These are phyloP conservation scores for Penicillium cataractarum DNA, from an alignment of 495 filamentous ascomycete species.

Conservation along the genomic window DNA sequence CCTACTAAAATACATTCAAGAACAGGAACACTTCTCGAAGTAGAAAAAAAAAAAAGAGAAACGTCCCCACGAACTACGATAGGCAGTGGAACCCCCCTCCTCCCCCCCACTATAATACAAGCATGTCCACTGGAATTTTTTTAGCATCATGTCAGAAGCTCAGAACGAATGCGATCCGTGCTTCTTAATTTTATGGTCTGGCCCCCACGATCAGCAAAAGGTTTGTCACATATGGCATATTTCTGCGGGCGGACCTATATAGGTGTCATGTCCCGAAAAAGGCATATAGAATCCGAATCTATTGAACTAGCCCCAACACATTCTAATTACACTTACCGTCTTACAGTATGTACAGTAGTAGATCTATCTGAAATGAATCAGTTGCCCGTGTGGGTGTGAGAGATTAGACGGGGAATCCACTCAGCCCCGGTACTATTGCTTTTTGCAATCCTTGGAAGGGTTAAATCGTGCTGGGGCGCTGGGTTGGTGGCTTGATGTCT, in stretches of 20 bases:
- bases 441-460: conserved; percentile 6
- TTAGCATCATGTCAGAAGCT: neutral
- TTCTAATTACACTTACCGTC: neutral
- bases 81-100: neutral
- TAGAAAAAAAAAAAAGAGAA: neutral
- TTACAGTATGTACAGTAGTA: neutral
- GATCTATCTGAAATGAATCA: neutral
- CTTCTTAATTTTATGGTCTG: neutral
- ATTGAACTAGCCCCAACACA: neutral
- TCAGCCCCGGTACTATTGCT: conserved; percentile 3
- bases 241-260: too few relatives aligned
- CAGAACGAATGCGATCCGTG: conserved; percentile 2
- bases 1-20: too few relatives aligned
- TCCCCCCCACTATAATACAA: neutral
- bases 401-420: conserved; percentile 1
- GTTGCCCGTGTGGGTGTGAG: neutral
- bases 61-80: neutral
- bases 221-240: neutral
- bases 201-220: neutral
- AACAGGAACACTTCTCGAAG: too few relatives aligned
- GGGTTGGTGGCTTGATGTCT: neutral
- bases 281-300: too few relatives aligned
- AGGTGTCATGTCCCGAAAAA: too few relatives aligned
- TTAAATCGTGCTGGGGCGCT: conserved; percentile 4
- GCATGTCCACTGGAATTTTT: neutral